Evolutionary conservation across 768 basidiomycete genomes (phyloP), one percentile per base, ranked within the genome.

Genomic region (Russula foetens): DNA sequence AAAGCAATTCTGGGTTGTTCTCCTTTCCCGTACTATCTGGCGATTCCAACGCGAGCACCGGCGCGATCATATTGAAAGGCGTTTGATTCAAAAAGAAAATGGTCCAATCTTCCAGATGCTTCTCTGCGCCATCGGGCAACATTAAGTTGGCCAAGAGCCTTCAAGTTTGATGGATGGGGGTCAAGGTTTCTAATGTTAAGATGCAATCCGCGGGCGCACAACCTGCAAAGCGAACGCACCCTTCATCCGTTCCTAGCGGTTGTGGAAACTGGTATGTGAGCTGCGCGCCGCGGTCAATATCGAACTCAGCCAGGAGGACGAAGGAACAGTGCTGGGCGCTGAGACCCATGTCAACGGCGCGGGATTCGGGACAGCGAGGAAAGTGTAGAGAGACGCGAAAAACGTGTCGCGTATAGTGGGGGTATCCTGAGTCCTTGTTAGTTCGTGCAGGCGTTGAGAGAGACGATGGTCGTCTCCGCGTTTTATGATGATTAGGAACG

Each of bases 31-130:
- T 60, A 14, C 69, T 54, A 26, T 75, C 73, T 45, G 74, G 69
- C 0, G 81, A 83, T 67, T 88, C 88, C 64, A 88, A 75, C 1
- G 89, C 84, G 44, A 95, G 79, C 17, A 93, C 82, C 7, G 92
- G 89, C 1, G 86, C 82, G 64, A 96, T 91, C 19, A 85, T 86
- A 69, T 94, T 93, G 75, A 87, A 90, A 0, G 86, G 79, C 0
- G 90, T 92, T 74, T 98, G 97, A 70, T 98, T 98, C 59, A 99
- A 82, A 73, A 96, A 97, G 80, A 99, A 99, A 46, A 98, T 85
- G 6, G 97, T 98, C 95, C 95, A 98, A 73, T 98, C 97, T 71
- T 96, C 92, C 24, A 88, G 75, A 63, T 96, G 90, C 53, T 88
- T 84, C 75, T 99, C 96, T 31, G 94, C 97, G 7, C 97, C 97